phyloP scores from a whole-genome alignment of 352 stramenopile species.

The Phytophthora quininea region DNA sequence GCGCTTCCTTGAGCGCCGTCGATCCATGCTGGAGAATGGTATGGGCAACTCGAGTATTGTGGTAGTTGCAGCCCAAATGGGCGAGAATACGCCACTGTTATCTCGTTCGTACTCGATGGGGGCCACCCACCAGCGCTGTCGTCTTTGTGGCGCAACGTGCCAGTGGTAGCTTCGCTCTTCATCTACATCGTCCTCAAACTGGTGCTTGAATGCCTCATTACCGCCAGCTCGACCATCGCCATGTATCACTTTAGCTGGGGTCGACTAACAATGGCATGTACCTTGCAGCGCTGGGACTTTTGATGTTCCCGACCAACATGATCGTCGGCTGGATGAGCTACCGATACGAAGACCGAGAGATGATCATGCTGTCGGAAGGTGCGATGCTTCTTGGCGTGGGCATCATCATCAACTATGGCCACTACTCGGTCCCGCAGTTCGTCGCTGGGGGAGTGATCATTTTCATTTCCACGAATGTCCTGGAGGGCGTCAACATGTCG shows the following conservation, averaged over 20 bases:
- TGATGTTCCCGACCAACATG: slow-evolving; percentile 94
- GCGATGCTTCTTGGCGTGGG: slow-evolving; percentile 91
- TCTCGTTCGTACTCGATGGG: slow-evolving; percentile 23
- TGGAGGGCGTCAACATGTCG: slow-evolving; percentile 94
- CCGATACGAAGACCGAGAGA: slow-evolving; percentile 91
- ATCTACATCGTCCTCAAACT: slow-evolving; percentile 95
- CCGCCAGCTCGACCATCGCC: slow-evolving; percentile 79
- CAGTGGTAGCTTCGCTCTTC: slow-evolving; percentile 74
- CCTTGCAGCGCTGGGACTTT: slow-evolving; percentile 84
- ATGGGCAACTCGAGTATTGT: slow-evolving; percentile 33
- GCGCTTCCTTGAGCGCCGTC: slow-evolving; percentile 48
- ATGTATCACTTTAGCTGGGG: slow-evolving; percentile 93
- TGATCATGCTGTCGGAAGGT: slow-evolving; percentile 88
- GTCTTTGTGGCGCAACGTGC: slow-evolving; percentile 77
- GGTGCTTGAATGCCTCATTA: slow-evolving; percentile 90
- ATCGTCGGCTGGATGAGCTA: slow-evolving; percentile 89
- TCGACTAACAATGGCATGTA: slow-evolving; percentile 87
- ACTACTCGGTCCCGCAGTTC: slow-evolving; percentile 90
- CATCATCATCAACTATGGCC: slow-evolving; percentile 85
- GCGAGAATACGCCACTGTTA: slow-evolving; percentile 52
- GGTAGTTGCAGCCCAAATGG: slow-evolving; percentile 18
- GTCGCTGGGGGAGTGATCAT: slow-evolving; percentile 89
- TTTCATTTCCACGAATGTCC: slow-evolving; percentile 93
- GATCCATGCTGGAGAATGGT: slow-evolving; percentile 53
- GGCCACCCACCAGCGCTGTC: slow-evolving; percentile 41